Percentiles rank a stretch among this genome's conserved stretches.
These are phyloP conservation scores for Podaxis carcinomalis DNA, from an alignment of 768 basidiomycete genomes.

Conservation along the genomic window DNA sequence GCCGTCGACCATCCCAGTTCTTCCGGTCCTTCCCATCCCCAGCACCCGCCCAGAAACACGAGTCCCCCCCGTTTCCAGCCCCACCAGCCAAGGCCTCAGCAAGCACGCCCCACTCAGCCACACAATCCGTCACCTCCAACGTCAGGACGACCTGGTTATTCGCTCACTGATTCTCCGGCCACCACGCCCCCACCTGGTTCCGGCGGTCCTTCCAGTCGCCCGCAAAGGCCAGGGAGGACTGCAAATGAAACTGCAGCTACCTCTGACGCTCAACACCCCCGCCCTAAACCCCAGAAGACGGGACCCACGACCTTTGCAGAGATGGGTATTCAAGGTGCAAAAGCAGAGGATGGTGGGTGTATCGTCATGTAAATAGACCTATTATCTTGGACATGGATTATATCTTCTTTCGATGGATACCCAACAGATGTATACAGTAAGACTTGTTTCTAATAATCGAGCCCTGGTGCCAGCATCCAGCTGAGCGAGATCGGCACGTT, in stretches of 20 bases:
- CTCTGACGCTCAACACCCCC: neutral
- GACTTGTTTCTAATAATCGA: neutral
- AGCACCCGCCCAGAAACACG: neutral
- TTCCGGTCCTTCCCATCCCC: neutral
- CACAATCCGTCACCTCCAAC: neutral
- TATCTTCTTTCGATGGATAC: neutral
- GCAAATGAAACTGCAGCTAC: neutral
- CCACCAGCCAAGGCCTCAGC: slow-evolving; percentile 16
- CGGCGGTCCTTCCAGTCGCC: neutral
- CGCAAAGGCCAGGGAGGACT: neutral
- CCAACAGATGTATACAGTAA: neutral
- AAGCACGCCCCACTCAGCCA: slow-evolving; percentile 23
- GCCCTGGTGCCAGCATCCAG: too few relatives aligned
- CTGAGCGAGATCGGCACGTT: too few relatives aligned
- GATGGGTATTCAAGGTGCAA: slow-evolving; percentile 84
- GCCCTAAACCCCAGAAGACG: slow-evolving; percentile 16
- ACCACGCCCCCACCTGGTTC: neutral
- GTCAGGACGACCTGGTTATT: slow-evolving; percentile 12
- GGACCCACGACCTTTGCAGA: slow-evolving; percentile 65
- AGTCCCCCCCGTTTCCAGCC: slow-evolving; percentile 7
- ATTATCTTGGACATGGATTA: neutral
- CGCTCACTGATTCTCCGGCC: neutral
- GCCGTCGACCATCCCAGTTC: too few relatives aligned
- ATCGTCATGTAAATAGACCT: slow-evolving; percentile 63
- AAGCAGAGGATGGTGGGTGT: slow-evolving; percentile 80